Percentiles rank a stretch among this genome's conserved stretches.
Evolutionary conservation across 208 protist species (phyloP).

Genomic region (Crithidia thermophila): DNA sequence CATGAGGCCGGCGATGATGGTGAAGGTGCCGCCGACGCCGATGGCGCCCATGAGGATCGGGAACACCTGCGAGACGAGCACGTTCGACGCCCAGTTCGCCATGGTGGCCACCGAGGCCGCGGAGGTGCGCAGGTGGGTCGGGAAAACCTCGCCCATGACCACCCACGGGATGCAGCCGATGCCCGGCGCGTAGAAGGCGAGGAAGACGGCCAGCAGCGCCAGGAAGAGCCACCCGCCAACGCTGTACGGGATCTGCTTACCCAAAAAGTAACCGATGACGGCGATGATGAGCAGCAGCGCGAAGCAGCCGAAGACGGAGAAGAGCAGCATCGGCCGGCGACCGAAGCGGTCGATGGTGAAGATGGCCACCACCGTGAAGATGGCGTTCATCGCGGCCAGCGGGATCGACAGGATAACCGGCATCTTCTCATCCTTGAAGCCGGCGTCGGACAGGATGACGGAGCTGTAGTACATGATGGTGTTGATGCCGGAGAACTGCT

Average conservation of each 20-base stretch:
- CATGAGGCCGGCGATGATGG: slow-evolving; percentile 71
- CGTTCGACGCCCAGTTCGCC: slow-evolving; percentile 92
- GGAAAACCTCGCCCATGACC: slow-evolving; percentile 92
- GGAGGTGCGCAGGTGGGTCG: slow-evolving; percentile 75
- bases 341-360: slow-evolving; percentile 88
- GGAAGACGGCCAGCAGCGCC: slow-evolving; percentile 74
- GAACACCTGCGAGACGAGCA: slow-evolving; percentile 88
- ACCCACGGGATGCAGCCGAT: slow-evolving; percentile 93
- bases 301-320: slow-evolving; percentile 76
- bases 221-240: slow-evolving; percentile 80
- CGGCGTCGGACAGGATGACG: slow-evolving; percentile 84
- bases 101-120: slow-evolving; percentile 88
- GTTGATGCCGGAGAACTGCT: slow-evolving; percentile 94
- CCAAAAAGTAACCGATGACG: slow-evolving; percentile 61
- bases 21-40: slow-evolving; percentile 82
- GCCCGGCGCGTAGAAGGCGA: slow-evolving; percentile 86
- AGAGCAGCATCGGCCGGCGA: slow-evolving; percentile 65
- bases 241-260: slow-evolving; percentile 56
- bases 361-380: slow-evolving; percentile 79
- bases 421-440: slow-evolving; percentile 73
- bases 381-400: slow-evolving; percentile 87
- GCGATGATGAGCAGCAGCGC: slow-evolving; percentile 58
- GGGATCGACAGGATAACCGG: slow-evolving; percentile 85
- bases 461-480: slow-evolving; percentile 95
- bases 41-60: slow-evolving; percentile 83